These are phyloP conservation scores for Yarrowia porcina DNA, from an alignment of 805 yeast species.

Conservation along the genomic window DNA sequence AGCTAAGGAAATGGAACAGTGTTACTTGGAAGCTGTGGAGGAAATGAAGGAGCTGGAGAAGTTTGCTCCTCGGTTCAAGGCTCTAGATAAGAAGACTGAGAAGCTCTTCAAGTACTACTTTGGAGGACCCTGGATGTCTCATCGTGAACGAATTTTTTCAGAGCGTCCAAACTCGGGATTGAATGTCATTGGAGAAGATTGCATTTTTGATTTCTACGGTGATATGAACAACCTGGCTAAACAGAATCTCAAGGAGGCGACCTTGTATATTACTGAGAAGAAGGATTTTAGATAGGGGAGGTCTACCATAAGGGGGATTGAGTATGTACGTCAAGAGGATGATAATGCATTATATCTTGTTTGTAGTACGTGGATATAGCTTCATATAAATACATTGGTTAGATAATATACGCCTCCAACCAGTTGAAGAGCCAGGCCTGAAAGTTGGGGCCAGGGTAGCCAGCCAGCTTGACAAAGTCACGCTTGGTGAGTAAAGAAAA, in stretches of 20 bases:
- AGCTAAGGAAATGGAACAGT: constrained; percentile 5
- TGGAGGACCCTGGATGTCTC: constrained; percentile 3
- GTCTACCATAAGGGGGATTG: too few relatives aligned
- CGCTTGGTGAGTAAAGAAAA: not conserved
- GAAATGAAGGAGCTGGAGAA: constrained; percentile 2
- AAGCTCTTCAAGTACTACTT: constrained; percentile 19
- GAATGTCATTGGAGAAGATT: not conserved
- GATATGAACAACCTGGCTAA: constrained; percentile 1
- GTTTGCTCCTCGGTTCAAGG: not conserved
- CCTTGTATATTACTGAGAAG: not conserved
- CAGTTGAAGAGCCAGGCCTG: constrained; percentile 22
- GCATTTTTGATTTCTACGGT: not conserved
- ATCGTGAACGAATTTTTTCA: not conserved
- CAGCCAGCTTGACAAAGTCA: not conserved
- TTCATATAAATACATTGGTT: not conserved
- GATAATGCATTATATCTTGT: too few relatives aligned
- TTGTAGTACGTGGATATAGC: not conserved
- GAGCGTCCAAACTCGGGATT: not conserved
- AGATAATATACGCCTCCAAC: constrained; percentile 20
- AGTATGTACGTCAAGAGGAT: too few relatives aligned
- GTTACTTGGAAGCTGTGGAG: not conserved
- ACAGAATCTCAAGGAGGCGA: not conserved
- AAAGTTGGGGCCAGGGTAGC: not conserved
- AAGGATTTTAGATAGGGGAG: not conserved
- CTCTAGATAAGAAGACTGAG: not conserved